Base-by-base conservation (phyloP, 2,329 filamentous ascomycete genomes). In the Aspergillus intermedius region DNA sequence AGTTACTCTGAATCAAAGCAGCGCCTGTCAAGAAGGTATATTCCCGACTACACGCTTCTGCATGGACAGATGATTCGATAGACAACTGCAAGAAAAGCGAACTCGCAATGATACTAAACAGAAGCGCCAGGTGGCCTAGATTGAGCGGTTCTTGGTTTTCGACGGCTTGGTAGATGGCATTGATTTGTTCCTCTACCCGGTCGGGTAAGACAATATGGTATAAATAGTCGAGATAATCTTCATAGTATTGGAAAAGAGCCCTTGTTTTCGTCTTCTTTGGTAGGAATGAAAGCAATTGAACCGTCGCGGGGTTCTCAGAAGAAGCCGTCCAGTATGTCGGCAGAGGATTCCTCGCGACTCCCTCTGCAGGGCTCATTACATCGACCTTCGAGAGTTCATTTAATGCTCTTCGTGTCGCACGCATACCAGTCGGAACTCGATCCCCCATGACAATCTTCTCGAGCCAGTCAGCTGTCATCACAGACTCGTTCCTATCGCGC, bases 121-220 rank as follows among this genome's bases (percentile, higher is more conserved):
- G 17, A 1, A 71, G 54, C 3, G 67, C 63, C n/a, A 67, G 19
- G 23, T 68, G 58, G 12, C 49, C 52, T 1, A 61, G 42, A 12
- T 65, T 52, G 1, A 64, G 48, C 1, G 57, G 44, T 2, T 49
- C 25, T 5, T 54, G 53, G 1, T 47, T 43, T 9, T 60, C 54
- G 9, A 64, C 32, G 15, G 48, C 52, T 5, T 55, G 47, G 47
- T 72, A 72, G 2, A 70, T 51, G 1, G 44, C 46, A 13, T 65
- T 42, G 28, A 70, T 60, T 5, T 62, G 59, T 5, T 17, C 43
- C 23, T 60, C 54, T 1, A 63, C 58, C 1, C 45, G 54, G 17
- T 42, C 49, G 0, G 62, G 57, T 1, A 68, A 58, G 8, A 71
- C 54, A 12, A 71, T 52, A 52, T 70, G 67, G 47, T 71, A 70